Evolutionary conservation across 2,329 filamentous ascomycete species (phyloP), one percentile per base, ranked within the genome.

Genomic region (Colletotrichum eleusines): DNA sequence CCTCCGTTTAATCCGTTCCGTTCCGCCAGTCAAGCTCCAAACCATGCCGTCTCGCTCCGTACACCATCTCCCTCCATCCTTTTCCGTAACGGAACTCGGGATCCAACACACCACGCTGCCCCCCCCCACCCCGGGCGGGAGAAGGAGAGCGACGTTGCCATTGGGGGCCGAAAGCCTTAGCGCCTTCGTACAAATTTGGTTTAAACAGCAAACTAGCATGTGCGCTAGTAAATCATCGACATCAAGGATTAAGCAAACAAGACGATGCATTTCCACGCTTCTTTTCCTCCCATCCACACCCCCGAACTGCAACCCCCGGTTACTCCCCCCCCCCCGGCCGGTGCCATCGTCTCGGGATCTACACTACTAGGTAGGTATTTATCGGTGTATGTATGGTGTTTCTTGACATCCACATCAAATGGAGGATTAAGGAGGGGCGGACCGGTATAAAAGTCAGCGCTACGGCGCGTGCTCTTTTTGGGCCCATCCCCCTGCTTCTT

Each of bases 201-300:
- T 50, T 50, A 61, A 50, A 61, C 59, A 50, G 35, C 35, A 50
- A 51, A 50, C 59, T 40, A 61, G 51, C 48, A 42, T 5, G 26
- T 33, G 48, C 60, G 60, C 60, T 63, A 63, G 48, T 44, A 46
- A 46, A 63, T 54, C 60, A 63, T 63, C 60, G 60, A 53, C 60
- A 50, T 20, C 60, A 53, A 63, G 60, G 60, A 63, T 63, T 63
- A 44, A 54, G n/a, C 26, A 38, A 42, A 44, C 18, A 28, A 16
- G 44, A 42, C 48, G 38, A 53, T 44, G 31, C 50, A 31, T 44
- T 40, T 40, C 35, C 35, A 35, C n/a, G n/a, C 35, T 48, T 28
- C 54, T 14, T n/a, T n/a, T 44, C 26, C 62, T 64, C 26, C 50
- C 26, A 64, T 50, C 20, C 35, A 23, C n/a, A 26, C 35, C 31